Base-by-base conservation (phyloP, 2,329 filamentous ascomycete genomes). In the Colletotrichum musicola region DNA sequence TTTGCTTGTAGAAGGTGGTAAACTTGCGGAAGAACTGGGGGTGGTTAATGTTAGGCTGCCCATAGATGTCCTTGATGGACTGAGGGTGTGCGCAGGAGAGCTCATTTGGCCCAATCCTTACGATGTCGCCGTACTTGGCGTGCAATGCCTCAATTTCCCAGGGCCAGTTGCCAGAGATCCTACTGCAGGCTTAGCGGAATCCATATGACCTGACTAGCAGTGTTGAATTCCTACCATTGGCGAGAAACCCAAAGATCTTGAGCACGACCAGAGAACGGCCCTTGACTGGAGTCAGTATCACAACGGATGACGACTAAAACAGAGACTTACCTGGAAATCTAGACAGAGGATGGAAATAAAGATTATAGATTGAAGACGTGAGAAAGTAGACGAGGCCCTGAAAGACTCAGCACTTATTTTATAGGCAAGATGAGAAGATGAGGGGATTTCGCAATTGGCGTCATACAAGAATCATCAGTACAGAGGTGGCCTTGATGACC, bases 101-200 rank as follows among this genome's bases (percentile, higher is more conserved):
- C 67, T 85, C 82, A 59, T 83, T 77, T 0, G 84, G 84, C 4
- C 78, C 79, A 42, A 84, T 75, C 9, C 85, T 81, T 7, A 86
- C 82, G 2, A 86, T 78, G 1, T 78, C 76, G 6, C 62, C 62
- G 22, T 59, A 64, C 9, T 64, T 59, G 2, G 54, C 46, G 35
- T 64, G 62, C 22, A 64, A 20, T 1, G 54, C 47, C 13, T 64
- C 62, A 6, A 64, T 10, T n/a, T 44, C 62, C 62, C 62, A 64
- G 6, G 62, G 62, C 62, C 55, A 64, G 22, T 38, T 35, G 1
- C 55, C 62, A 4, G 55, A 59, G 9, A 64, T 64, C 55, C 62
- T 64, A 0, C 1, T 7, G 30, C 12, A 10, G 30, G 10, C 30
- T 35, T 35, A 35, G 30, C 10, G 30, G 2, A 35, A 35, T 35